Evolutionary conservation across 371 early-diverging fungal genomes (phyloP).

Genomic region (Rhizomucor pusillus): DNA sequence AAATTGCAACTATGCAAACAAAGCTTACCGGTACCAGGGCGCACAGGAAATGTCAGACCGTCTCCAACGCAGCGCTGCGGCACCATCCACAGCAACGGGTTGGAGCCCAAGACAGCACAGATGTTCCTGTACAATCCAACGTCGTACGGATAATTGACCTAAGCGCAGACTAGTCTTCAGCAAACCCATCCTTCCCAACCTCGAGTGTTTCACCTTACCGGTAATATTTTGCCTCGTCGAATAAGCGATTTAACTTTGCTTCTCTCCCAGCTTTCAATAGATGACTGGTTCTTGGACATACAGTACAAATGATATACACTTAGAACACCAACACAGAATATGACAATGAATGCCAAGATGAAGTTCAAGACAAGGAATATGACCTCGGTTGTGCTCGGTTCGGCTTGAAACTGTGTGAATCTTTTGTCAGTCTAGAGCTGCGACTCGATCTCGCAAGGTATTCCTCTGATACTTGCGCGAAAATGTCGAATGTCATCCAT

Average conservation of each 20-base stretch:
- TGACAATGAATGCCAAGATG: conserved; percentile 65
- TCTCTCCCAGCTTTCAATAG: conserved; percentile 87
- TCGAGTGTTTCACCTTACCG: conserved; percentile 28
- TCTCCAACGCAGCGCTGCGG: conserved; percentile 64
- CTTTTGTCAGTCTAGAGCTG: not conserved
- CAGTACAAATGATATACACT: conserved; percentile 84
- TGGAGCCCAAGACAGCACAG: conserved; percentile 74
- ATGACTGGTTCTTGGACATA: conserved; percentile 84
- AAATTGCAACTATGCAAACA: too few relatives aligned
- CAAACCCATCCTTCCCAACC: not conserved
- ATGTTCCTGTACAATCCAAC: conserved; percentile 83
- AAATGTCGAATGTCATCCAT: conserved; percentile 41
- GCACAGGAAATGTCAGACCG: conserved; percentile 71
- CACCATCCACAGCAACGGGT: conserved; percentile 65
- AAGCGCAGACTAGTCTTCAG: not conserved
- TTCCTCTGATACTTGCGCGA: conserved; percentile 16
- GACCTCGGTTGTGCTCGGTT: conserved; percentile 62
- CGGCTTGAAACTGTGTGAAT: conserved; percentile 45
- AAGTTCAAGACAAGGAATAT: conserved; percentile 76
- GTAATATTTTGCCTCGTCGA: conserved; percentile 58
- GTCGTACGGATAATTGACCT: conserved; percentile 89
- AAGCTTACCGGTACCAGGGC: conserved; percentile 25
- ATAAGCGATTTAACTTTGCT: conserved; percentile 80
- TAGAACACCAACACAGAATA: conserved; percentile 83
- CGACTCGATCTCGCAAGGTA: not conserved